A percentile compares a stretch with the other conserved stretches of the same genome.
Conservation (phyloP, 2,329 filamentous ascomycete species). For the Aspergillus ochraceoroseus region DNA sequence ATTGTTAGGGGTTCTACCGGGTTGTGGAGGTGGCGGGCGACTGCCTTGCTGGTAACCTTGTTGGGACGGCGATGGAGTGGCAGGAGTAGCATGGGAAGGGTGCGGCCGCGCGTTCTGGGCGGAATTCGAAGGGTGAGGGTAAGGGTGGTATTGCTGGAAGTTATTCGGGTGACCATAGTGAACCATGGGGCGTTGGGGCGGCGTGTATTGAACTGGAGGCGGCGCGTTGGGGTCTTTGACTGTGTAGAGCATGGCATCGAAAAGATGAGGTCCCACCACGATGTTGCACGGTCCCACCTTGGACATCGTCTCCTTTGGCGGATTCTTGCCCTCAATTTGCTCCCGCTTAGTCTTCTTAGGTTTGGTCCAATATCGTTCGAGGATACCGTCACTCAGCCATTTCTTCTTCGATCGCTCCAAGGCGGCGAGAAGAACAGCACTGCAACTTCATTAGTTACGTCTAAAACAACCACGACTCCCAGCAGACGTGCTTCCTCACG, state of each 20-base stretch:
- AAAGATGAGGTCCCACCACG: constrained; percentile 59
- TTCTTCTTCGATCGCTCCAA: constrained; percentile 56
- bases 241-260: constrained; percentile 55
- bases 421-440: constrained; percentile 54
- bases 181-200: constrained; percentile 40
- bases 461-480: not conserved
- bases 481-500: not conserved
- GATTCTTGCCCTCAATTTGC: constrained; percentile 45
- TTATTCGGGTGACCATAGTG: constrained; percentile 41
- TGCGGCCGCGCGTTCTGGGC: constrained; percentile 28
- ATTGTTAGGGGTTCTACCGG: constrained; percentile 13
- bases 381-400: constrained; percentile 52
- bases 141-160: constrained; percentile 43
- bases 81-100: constrained; percentile 23
- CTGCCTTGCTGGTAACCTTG: constrained; percentile 24
- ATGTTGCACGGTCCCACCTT: constrained; percentile 56
- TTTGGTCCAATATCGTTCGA: constrained; percentile 56
- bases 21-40: constrained; percentile 23
- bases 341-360: constrained; percentile 53
- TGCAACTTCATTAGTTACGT: constrained; percentile 27
- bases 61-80: constrained; percentile 26
- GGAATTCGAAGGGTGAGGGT: constrained; percentile 28
- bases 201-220: constrained; percentile 37
- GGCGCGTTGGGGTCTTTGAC: constrained; percentile 48
- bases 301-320: constrained; percentile 50